Percentiles rank a stretch among this genome's conserved stretches.
Evolutionary conservation across 169 alveolate species (phyloP).

Genomic region (Cystoisospora suis): DNA sequence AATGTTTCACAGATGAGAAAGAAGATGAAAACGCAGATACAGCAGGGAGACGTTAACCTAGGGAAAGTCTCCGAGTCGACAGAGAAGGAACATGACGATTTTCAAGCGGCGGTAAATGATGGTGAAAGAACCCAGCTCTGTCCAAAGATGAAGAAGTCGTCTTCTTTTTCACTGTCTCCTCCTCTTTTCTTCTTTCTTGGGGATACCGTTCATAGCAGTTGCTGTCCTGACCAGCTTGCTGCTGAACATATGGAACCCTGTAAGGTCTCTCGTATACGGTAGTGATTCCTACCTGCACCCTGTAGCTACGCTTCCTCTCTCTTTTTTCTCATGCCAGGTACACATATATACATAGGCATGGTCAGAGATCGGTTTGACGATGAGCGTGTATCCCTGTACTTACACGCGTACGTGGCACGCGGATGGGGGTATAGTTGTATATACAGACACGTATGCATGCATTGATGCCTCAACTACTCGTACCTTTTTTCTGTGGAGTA

Average conservation of each 20-base stretch:
- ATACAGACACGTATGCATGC: not conserved
- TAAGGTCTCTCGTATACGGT: too few species aligned
- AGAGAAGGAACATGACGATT: too few species aligned
- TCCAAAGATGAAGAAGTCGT: too few species aligned
- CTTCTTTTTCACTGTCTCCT: not conserved
- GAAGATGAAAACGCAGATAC: too few species aligned
- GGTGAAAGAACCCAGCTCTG: too few species aligned
- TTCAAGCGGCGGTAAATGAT: too few species aligned
- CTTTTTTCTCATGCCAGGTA: not conserved
- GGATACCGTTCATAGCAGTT: slow-evolving; percentile 30
- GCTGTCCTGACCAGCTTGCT: slow-evolving; percentile 17
- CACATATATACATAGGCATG: not conserved
- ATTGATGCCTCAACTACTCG: not conserved
- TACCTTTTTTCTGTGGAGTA: too few species aligned
- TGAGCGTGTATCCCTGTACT: not conserved
- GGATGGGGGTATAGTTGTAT: not conserved
- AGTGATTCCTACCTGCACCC: not conserved
- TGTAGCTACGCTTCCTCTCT: not conserved
- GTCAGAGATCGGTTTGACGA: too few species aligned
- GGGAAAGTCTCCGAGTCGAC: too few species aligned
- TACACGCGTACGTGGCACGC: not conserved
- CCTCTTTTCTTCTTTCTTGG: slow-evolving; percentile 1
- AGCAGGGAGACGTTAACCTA: too few species aligned
- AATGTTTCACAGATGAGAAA: too few species aligned
- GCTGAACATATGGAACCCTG: slow-evolving; percentile 12